Evolutionary conservation across 176 grass and related monocot species (phyloP).

Genomic region (Canna indica): DNA sequence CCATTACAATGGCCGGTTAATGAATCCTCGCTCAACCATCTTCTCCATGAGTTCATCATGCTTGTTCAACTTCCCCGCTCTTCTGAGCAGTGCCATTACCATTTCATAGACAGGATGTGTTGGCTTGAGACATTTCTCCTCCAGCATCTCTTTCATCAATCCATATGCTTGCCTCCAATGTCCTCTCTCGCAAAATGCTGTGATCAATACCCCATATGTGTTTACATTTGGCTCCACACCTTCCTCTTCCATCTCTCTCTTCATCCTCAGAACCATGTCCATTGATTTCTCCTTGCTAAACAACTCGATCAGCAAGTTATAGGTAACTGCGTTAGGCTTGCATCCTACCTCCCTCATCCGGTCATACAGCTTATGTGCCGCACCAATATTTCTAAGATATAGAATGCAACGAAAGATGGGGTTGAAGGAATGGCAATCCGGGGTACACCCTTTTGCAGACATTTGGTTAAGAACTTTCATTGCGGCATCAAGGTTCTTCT

Average conservation of each 20-base stretch:
- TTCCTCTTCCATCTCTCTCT: slow-evolving; percentile 65
- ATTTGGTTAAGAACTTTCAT: slow-evolving; percentile 72
- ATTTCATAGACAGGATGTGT: slow-evolving; percentile 36
- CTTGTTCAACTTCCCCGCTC: slow-evolving; percentile 55
- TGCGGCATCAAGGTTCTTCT: slow-evolving; percentile 71
- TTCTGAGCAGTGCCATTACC: slow-evolving; percentile 52
- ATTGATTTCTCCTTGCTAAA: slow-evolving; percentile 75
- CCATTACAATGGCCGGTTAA: slow-evolving; percentile 8
- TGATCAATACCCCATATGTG: slow-evolving; percentile 50
- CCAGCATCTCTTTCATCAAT: slow-evolving; percentile 56
- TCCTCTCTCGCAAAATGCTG: slow-evolving; percentile 58
- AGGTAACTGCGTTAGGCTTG: slow-evolving; percentile 66
- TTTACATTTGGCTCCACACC: slow-evolving; percentile 65
- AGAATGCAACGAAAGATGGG: slow-evolving; percentile 58
- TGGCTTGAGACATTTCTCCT: slow-evolving; percentile 72
- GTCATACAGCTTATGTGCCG: slow-evolving; percentile 50
- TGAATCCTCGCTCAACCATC: slow-evolving; percentile 68
- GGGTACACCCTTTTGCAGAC: slow-evolving; percentile 50
- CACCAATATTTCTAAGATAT: slow-evolving; percentile 38
- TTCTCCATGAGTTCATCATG: slow-evolving; percentile 60
- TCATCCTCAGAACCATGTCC: slow-evolving; percentile 90
- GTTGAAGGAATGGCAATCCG: slow-evolving; percentile 79
- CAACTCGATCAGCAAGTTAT: slow-evolving; percentile 65
- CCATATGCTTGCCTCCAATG: slow-evolving; percentile 47
- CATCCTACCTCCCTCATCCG: slow-evolving; percentile 64